These are phyloP conservation scores for Pseudogymnoascus sp. DNA, from an alignment of 2,329 filamentous ascomycete genomes.

Conservation along the genomic window DNA sequence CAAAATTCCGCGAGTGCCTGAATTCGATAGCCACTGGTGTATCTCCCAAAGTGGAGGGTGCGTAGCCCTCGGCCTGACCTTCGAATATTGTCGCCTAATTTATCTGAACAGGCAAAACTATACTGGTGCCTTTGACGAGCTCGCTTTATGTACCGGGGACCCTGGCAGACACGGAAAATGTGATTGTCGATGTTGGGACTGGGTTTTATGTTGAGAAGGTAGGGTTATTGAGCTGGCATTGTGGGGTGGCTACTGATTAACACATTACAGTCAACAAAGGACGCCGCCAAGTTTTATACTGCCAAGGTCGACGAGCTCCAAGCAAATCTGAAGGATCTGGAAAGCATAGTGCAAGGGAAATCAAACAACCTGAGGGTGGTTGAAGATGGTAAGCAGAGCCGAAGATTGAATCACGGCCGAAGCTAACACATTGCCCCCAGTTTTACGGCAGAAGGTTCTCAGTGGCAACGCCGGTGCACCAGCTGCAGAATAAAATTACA, in stretches of 20 bases:
- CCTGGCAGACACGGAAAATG: conserved; percentile 63
- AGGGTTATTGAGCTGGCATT: conserved; percentile 9
- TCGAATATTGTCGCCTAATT: background rate
- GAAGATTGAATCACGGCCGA: background rate
- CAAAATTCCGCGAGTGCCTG: conserved; percentile 86
- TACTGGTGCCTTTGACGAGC: conserved; percentile 90
- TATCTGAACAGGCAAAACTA: conserved; percentile 37
- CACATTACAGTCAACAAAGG: conserved; percentile 38
- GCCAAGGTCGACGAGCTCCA: conserved; percentile 58
- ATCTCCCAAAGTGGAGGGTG: conserved; percentile 30
- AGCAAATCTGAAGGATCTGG: conserved; percentile 56
- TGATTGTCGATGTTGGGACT: conserved; percentile 87
- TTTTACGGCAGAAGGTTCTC: conserved; percentile 44
- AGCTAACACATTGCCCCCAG: conserved; percentile 27
- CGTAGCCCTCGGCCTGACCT: conserved; percentile 21
- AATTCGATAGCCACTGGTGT: conserved; percentile 60
- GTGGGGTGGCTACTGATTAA: background rate
- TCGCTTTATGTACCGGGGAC: conserved; percentile 88
- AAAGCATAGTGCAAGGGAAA: conserved; percentile 65
- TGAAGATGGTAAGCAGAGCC: conserved; percentile 64
- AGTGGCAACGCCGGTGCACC: conserved; percentile 32
- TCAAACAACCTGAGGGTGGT: conserved; percentile 76
- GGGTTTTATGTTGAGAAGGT: conserved; percentile 95
- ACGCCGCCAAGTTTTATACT: conserved; percentile 59
- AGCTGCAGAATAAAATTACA: conserved; percentile 20